Evolutionary conservation across 2,329 filamentous ascomycete genomes (phyloP).

Genomic region (Aplosporella prunicola): DNA sequence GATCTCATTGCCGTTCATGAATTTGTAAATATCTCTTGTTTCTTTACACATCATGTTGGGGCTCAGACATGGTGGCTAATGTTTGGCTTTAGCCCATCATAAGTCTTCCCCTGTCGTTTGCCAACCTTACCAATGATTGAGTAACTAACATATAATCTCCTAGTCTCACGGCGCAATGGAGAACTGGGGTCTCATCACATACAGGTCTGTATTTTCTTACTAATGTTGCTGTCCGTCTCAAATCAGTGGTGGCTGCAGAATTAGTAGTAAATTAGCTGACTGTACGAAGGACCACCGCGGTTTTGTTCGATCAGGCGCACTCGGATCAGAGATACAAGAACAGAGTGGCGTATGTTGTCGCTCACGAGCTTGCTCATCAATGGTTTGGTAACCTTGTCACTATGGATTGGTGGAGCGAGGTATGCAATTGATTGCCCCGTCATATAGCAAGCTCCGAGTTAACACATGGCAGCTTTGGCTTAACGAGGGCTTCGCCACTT

Average conservation of each 20-base stretch:
- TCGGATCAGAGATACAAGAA: slow-evolving; percentile 89
- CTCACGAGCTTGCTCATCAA: slow-evolving; percentile 94
- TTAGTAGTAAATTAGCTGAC: slow-evolving; percentile 6
- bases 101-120: slow-evolving; percentile 22
- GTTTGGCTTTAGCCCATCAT: slow-evolving; percentile 29
- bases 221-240: too few relatives aligned
- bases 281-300: slow-evolving; percentile 59
- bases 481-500: slow-evolving; percentile 94
- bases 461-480: slow-evolving; percentile 56
- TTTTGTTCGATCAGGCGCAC: slow-evolving; percentile 89
- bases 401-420: slow-evolving; percentile 93
- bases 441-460: neutral
- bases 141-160: slow-evolving; percentile 32
- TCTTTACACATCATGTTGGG: slow-evolving; percentile 18
- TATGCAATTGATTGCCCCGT: slow-evolving; percentile 16
- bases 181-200: slow-evolving; percentile 94
- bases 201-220: slow-evolving; percentile 56
- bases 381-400: slow-evolving; percentile 95
- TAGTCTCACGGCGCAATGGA: slow-evolving; percentile 74
- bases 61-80: slow-evolving; percentile 7
- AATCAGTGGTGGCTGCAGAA: neutral
- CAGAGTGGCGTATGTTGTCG: slow-evolving; percentile 89
- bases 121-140: neutral
- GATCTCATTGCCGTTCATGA: slow-evolving; percentile 88
- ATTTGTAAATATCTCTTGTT: slow-evolving; percentile 51